Evolutionary conservation across 192 early-diverging fungal species (phyloP).

Genomic region (Linnemannia exigua): DNA sequence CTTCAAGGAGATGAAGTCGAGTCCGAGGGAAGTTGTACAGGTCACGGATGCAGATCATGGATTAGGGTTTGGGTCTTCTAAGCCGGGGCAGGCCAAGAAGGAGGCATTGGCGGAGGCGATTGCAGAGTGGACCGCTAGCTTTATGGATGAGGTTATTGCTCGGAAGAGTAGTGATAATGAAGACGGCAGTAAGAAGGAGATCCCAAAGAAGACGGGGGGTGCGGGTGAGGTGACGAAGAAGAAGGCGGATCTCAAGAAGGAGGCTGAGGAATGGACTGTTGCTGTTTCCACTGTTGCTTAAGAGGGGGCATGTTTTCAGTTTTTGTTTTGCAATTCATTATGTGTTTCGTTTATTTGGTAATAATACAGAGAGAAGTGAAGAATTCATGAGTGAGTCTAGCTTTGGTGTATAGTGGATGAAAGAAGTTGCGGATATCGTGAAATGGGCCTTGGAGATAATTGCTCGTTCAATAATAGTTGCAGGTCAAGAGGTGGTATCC

Average conservation of each 20-base stretch:
- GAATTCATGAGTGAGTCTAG: neutral
- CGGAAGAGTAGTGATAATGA: neutral
- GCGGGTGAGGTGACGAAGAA: constrained; percentile 12
- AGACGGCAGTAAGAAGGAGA: neutral
- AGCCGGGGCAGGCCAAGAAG: constrained; percentile 29
- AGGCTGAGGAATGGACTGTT: constrained; percentile 43
- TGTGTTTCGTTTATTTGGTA: neutral
- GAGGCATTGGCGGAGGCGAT: constrained; percentile 25
- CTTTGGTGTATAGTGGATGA: neutral
- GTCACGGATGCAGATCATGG: constrained; percentile 43
- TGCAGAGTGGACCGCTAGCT: constrained; percentile 20
- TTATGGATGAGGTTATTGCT: constrained; percentile 43
- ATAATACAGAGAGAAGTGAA: neutral
- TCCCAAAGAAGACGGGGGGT: neutral
- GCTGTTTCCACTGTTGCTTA: constrained; percentile 6
- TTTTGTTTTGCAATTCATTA: neutral
- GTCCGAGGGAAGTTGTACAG: constrained; percentile 26
- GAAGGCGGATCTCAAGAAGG: constrained; percentile 36
- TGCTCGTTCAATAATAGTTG: neutral
- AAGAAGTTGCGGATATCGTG: neutral
- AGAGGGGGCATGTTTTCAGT: neutral
- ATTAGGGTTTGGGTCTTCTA: constrained; percentile 41
- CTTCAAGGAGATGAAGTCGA: constrained; percentile 40
- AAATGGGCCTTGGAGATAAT: neutral
- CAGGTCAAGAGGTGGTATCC: no score